phyloP scores from a whole-genome alignment of 139 green algal genomes.

The Pleodorina starrii region DNA sequence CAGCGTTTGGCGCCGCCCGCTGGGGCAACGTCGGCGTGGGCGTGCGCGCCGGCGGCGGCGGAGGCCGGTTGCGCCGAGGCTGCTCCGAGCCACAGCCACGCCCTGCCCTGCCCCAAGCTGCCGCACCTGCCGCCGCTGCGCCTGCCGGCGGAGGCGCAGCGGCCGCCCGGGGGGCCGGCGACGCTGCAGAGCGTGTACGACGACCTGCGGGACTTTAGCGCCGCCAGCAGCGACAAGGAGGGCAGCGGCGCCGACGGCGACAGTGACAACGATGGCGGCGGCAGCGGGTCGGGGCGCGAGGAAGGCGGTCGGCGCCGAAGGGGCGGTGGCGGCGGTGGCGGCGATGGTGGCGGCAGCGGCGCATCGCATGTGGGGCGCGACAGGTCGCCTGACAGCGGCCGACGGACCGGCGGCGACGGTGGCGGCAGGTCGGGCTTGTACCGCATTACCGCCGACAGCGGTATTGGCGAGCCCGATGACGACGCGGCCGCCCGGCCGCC shows the following conservation, averaged over 20 bases:
- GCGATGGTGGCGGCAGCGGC: neutral
- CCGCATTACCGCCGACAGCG: neutral
- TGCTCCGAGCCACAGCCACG: neutral
- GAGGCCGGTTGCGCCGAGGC: too few relatives aligned
- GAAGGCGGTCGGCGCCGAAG: neutral
- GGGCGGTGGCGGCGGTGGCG: neutral
- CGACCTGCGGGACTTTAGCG: neutral
- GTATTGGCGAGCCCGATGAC: neutral
- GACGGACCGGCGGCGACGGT: neutral
- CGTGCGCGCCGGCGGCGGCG: neutral
- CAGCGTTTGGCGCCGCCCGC: neutral
- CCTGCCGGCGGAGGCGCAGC: neutral
- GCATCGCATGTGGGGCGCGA: neutral
- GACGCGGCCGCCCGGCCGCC: neutral
- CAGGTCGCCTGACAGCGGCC: neutral
- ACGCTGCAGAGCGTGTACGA: neutral
- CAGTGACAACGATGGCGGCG: neutral
- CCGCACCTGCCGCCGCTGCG: neutral
- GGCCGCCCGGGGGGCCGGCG: neutral
- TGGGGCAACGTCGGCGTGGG: too few relatives aligned
- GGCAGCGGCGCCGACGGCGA: neutral
- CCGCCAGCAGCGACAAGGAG: neutral
- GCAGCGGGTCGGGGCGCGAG: neutral
- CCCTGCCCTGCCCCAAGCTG: neutral
- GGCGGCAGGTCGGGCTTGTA: neutral